Base-by-base conservation (phyloP, 768 basidiomycete species). In the Phaeotremella fagi region DNA sequence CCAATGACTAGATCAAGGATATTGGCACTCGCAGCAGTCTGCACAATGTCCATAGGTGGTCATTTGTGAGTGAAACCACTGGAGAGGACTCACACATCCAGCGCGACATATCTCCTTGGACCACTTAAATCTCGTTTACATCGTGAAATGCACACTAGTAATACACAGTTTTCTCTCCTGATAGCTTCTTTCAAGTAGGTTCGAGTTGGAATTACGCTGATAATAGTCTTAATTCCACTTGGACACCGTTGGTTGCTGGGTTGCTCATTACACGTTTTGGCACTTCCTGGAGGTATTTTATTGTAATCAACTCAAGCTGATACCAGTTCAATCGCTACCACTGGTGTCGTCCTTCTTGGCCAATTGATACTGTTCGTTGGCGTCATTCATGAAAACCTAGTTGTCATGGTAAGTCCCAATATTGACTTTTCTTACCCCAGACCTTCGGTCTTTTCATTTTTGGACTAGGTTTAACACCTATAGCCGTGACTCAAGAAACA, bases 231-330 rank as follows among this genome's bases (percentile, higher is more conserved):
- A 88, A 88, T 68, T 83, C 80, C 35, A 82, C 83, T 2, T 82
- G 83, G 81, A 90, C 88, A 6, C 88, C 88, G 0, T 79, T 90
- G 4, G 78, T 89, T 2, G 86, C 84, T 6, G 88, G 88, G 2
- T 50, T 90, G 3, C 77, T 68, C 11, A 64, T 60, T 27, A 44
- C 60, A 35, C 50, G 60, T 9, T 55, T 65, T 38, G 63, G 63
- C 2, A 62, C 60, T 7, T 54, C 51, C 18, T 45, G 35, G 45
- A 52, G 54, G 53, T 55, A 22, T 27, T 46, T 31, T 24, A 14
- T 14, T 15, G 18, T n/a, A n/a, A 25, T 24, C 7, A 33, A 48
- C 15, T 16, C 27, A n/a, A 2, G 46, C 23, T 41, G 31, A 33
- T 7, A 31, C 25, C 83, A 7, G 83, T 81, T 63, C 80, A 50